These are phyloP conservation scores for Kandelia obovata DNA, from an alignment of 345 rosid genomes.

Conservation along the genomic window DNA sequence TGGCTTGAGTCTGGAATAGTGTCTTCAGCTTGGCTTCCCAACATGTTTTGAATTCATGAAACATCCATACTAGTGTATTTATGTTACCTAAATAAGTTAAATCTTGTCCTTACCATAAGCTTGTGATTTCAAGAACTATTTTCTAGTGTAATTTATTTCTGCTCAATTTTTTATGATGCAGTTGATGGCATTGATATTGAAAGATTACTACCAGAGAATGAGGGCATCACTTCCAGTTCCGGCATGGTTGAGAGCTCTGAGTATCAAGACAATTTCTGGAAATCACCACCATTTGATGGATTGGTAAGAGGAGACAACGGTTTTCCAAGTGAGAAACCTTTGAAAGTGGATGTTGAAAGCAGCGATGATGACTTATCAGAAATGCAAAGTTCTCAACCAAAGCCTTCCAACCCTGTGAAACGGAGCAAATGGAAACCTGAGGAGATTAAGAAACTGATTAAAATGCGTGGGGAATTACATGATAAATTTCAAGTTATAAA, in stretches of 20 bases:
- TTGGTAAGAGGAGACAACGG: conserved; percentile 20
- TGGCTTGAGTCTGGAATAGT: not conserved
- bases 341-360: conserved; percentile 29
- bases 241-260: conserved; percentile 31
- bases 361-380: conserved; percentile 39
- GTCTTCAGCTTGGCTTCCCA: not conserved
- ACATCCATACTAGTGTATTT: too few species aligned
- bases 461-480: conserved; percentile 63
- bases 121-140: conserved; percentile 1
- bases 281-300: conserved; percentile 41
- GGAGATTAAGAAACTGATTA: conserved; percentile 72
- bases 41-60: too few species aligned
- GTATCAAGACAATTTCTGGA: conserved; percentile 63
- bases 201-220: conserved; percentile 46
- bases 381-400: conserved; percentile 32
- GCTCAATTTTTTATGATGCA: conserved; percentile 22
- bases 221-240: conserved; percentile 31
- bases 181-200: conserved; percentile 41
- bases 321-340: conserved; percentile 17
- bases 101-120: not conserved
- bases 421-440: conserved; percentile 87
- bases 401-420: conserved; percentile 46
- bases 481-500: conserved; percentile 66
- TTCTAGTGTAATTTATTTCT: not conserved
- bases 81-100: not conserved